Conservation (phyloP, 371 early-diverging fungal species). For the Mortierella sp. region DNA sequence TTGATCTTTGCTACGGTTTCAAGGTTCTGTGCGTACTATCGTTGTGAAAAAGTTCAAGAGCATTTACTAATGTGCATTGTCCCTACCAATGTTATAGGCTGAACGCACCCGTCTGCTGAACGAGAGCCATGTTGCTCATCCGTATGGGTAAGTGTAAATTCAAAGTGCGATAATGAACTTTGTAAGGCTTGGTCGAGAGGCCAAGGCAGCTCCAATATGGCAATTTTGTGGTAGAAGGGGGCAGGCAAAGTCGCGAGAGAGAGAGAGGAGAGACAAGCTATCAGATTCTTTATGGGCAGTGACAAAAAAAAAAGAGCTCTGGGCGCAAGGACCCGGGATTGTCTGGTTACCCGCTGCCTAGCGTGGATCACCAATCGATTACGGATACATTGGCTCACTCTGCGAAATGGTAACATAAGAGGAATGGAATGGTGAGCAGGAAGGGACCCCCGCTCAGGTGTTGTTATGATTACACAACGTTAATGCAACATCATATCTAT, state of each 20-base stretch:
- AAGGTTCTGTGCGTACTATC: no score
- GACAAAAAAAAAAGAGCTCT: no score
- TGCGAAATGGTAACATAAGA: not conserved
- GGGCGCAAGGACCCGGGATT: no score
- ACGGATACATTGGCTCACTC: no score
- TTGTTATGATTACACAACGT: no score
- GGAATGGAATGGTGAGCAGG: not conserved
- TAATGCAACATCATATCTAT: no score
- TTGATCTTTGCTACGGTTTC: not conserved
- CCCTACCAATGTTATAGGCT: conserved; percentile 14
- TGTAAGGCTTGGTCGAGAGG: not conserved
- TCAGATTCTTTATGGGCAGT: not conserved
- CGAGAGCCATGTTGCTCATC: conserved; percentile 36
- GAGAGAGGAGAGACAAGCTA: not conserved
- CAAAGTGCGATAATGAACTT: conserved; percentile 11
- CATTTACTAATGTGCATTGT: not conserved
- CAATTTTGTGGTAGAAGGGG: not conserved
- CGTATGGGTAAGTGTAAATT: conserved; percentile 40
- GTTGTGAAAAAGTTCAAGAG: not conserved
- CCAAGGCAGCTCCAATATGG: not conserved
- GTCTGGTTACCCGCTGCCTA: no score
- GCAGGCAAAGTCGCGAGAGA: not conserved
- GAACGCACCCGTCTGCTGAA: conserved; percentile 46
- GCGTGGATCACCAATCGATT: no score
- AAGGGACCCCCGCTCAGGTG: no score